Base-by-base conservation (phyloP, 2,329 filamentous ascomycete genomes). In the Penicillium sp. region DNA sequence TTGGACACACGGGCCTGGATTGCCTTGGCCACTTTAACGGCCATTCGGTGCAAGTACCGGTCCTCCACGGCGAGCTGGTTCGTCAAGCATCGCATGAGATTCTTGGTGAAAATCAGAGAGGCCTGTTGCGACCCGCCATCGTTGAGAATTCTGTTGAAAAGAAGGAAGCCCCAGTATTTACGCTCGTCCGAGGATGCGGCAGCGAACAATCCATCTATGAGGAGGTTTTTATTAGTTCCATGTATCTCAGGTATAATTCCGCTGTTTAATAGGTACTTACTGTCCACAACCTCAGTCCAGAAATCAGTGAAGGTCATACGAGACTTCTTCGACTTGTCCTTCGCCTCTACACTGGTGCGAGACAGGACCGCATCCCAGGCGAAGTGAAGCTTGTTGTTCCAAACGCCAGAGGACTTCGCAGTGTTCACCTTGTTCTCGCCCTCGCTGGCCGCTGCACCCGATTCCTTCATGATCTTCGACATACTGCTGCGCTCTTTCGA, bases 131-230 rank as follows among this genome's bases (percentile, higher is more conserved):
- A 55, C 67, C 79, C 64, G 61, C 72, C 72, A 33, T 71, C 74
- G 29, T 75, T 72, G 4, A 96, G 71, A 59, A 89, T 80, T 62
- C 85, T 87, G 60, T 85, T 82, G 61, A 96, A 88, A 2, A 97
- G 79, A 61, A 90, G 82, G 69, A 97, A 91, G 0, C 93, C 93
- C 68, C 88, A 89, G 62, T 88, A 88, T 69, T 96, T 97, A 49
- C 94, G 85, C 59, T 90, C 88, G 38, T 90, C 83, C 1, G 89
- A 94, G 7, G 90, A 85, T 10, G 79, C 82, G 49, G 84, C 81
- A 6, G 87, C 84, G 65, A 97, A 96, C 3, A 96, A 77, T 8
- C 86, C 85, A 64, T 91, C 87, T 91, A 55, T 0, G 40, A 2
- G 48, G 45, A 48, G 26, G 38, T 43, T n/a, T n/a, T 40, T 15